phyloP scores from a whole-genome alignment of 23 red algal species.

The Rhodosorus marinus region DNA sequence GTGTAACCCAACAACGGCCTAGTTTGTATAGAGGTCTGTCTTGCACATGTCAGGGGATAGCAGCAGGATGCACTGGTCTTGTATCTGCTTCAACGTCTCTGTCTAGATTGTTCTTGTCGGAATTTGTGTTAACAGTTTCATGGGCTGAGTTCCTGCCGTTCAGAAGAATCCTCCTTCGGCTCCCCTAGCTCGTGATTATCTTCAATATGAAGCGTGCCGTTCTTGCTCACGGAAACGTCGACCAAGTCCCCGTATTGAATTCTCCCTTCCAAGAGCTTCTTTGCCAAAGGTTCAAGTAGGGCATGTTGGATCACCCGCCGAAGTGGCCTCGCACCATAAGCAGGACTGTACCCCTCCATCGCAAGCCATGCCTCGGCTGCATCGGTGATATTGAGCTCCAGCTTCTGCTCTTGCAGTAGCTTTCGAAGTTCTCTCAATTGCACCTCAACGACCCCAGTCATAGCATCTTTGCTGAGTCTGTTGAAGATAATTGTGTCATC shows the following conservation, averaged over 20 bases:
- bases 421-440: conserved; percentile 3
- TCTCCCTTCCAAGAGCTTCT: conserved; percentile 9
- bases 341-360: conserved; percentile 11
- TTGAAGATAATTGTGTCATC: conserved; percentile 32
- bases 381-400: conserved; percentile 3
- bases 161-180: too few relatives aligned
- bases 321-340: conserved; percentile 33
- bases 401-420: not conserved
- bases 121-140: too few relatives aligned
- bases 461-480: conserved; percentile 9
- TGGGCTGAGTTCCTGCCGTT: too few relatives aligned
- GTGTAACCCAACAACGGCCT: too few relatives aligned
- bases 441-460: conserved; percentile 26
- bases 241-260: not conserved
- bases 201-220: too few relatives aligned
- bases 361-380: conserved; percentile 14
- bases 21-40: too few relatives aligned
- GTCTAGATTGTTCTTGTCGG: too few relatives aligned
- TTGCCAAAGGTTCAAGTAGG: conserved; percentile 23
- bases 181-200: too few relatives aligned
- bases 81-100: too few relatives aligned
- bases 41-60: too few relatives aligned
- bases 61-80: too few relatives aligned
- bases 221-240: too few relatives aligned
- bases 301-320: conserved; percentile 19